A percentile compares a stretch with the other conserved stretches of the same genome.
phyloP scores from a whole-genome alignment of 129 eudicot species.

The Helianthus tuberosus region DNA sequence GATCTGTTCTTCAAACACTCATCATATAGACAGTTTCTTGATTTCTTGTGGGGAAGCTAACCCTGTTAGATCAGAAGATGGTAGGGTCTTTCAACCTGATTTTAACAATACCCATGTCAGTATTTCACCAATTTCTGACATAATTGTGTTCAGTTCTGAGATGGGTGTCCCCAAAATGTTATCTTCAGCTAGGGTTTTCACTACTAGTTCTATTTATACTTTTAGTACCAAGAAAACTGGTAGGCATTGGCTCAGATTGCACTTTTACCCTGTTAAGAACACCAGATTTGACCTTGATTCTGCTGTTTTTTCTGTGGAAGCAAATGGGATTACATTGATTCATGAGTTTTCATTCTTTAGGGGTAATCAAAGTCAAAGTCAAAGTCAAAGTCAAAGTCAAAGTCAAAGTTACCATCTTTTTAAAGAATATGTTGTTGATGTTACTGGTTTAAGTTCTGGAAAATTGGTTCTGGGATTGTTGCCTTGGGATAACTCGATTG shows the following conservation, averaged over 20 bases:
- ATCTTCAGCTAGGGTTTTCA: conserved; percentile 54
- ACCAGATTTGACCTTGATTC: conserved; percentile 39
- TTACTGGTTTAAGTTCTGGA: conserved; percentile 33
- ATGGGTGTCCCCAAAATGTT: conserved; percentile 36
- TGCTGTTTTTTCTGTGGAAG: conserved; percentile 54
- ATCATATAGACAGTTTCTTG: conserved; percentile 40
- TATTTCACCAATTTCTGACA: conserved; percentile 37
- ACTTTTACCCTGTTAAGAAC: conserved; percentile 52
- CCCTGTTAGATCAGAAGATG: conserved; percentile 44
- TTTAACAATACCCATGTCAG: conserved; percentile 29
- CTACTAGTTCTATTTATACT: conserved; percentile 36
- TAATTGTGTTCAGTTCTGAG: conserved; percentile 28
- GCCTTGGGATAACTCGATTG: conserved; percentile 48
- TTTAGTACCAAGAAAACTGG: conserved; percentile 44
- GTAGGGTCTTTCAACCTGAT: conserved; percentile 55
- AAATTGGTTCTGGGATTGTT: conserved; percentile 42
- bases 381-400: background rate
- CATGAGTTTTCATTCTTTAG: conserved; percentile 54
- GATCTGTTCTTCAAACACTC: conserved; percentile 30
- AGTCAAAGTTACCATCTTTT: conserved; percentile 24
- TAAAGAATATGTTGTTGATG: conserved; percentile 51
- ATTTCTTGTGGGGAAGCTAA: conserved; percentile 43
- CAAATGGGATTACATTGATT: conserved; percentile 55
- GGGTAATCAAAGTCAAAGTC: conserved; percentile 16
- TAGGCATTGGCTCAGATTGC: conserved; percentile 50